Conservation (phyloP, 352 stramenopile genomes). For the Sclerospora graminicola region DNA sequence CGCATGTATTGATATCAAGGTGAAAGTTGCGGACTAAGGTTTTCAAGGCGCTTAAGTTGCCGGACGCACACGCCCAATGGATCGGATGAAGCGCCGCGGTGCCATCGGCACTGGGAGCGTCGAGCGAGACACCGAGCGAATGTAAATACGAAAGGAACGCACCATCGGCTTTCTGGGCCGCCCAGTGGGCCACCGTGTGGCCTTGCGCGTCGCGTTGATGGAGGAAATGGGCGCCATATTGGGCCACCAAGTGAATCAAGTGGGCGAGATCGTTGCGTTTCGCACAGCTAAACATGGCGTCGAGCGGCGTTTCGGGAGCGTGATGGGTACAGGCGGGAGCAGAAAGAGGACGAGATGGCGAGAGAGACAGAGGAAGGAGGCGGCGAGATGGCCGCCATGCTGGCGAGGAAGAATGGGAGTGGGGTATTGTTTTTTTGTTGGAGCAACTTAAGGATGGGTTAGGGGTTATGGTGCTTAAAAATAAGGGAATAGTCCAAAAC, state of each 20-base stretch:
- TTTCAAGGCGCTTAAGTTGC: constrained; percentile 55
- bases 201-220: constrained; percentile 41
- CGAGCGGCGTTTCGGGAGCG: too few species aligned
- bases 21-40: constrained; percentile 47
- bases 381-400: too few species aligned
- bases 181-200: constrained; percentile 67
- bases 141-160: constrained; percentile 53
- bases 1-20: constrained; percentile 63
- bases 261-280: constrained; percentile 47
- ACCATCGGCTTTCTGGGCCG: constrained; percentile 38
- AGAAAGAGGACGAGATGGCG: too few species aligned
- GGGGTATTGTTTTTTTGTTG: too few species aligned
- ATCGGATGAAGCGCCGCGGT: constrained; percentile 59
- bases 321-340: too few species aligned
- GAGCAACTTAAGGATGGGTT: too few species aligned
- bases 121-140: constrained; percentile 32
- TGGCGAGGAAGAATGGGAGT: too few species aligned
- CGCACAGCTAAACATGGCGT: constrained; percentile 34
- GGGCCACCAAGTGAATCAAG: constrained; percentile 37
- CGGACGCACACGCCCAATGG: constrained; percentile 72
- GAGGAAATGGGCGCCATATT: constrained; percentile 31
- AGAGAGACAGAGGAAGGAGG: too few species aligned
- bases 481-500: too few species aligned
- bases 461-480: too few species aligned
- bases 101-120: constrained; percentile 47